phyloP scores from a whole-genome alignment of 1,139 yeast genomes.

The Suhomyces coccinellae region DNA sequence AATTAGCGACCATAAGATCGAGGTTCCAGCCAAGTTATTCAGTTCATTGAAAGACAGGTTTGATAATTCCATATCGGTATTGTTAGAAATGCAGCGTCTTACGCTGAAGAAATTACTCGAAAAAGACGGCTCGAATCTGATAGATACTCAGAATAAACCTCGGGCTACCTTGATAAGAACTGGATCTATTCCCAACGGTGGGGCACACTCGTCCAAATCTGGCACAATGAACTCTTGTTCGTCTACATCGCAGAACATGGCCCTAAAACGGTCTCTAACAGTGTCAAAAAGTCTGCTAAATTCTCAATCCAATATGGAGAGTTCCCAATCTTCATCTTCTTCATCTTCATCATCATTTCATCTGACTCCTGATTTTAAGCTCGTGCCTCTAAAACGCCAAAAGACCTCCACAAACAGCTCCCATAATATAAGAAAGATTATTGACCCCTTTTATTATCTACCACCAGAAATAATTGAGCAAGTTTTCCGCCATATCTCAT shows the following conservation, averaged over 20 bases:
- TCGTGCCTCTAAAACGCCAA: conserved; percentile 5
- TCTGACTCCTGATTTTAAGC: not conserved
- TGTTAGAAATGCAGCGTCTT: not conserved
- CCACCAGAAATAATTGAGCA: conserved; percentile 34
- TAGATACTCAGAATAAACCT: no score
- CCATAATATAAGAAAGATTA: not conserved
- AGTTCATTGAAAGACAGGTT: conserved; percentile 28
- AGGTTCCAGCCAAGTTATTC: conserved; percentile 31
- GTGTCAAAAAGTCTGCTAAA: no score
- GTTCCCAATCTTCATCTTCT: not conserved
- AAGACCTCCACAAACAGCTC: not conserved
- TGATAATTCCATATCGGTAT: conserved; percentile 20
- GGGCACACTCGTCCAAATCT: no score
- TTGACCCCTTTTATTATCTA: conserved; percentile 32
- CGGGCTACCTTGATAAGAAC: no score
- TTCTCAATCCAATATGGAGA: not conserved
- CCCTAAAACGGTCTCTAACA: no score
- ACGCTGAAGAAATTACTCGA: not conserved
- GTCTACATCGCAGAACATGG: no score
- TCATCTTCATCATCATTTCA: not conserved
- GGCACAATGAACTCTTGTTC: no score
- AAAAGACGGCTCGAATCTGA: no score
- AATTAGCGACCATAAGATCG: conserved; percentile 21
- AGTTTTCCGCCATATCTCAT: conserved; percentile 27
- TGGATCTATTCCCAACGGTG: no score